Evolutionary conservation across 768 basidiomycete genomes (phyloP), one percentile per base, ranked within the genome.

Genomic region (Auricularia heimuer): DNA sequence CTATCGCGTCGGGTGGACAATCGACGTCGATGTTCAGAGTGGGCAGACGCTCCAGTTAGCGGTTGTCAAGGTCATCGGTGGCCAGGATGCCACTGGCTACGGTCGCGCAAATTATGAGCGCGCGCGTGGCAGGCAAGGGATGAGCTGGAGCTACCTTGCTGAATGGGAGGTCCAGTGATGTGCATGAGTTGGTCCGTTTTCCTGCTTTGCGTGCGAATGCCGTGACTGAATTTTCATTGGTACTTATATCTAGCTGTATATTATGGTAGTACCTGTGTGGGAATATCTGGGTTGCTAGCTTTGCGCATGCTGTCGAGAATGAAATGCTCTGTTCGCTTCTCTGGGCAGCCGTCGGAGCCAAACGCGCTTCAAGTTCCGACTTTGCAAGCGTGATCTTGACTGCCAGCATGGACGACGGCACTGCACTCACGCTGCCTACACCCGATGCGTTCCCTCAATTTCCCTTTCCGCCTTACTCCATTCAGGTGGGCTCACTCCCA

Each of bases 401-500:
- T 1, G 21, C 56, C 56, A 60, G 33, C 21, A 60, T 60, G 56
- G 24, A 14, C 24, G 56, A 60, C 8, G 18, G 29, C n/a, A 33
- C 33, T 12, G 65, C 70, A 11, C 70, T 78, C 24, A 64, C 66
- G 1, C 75, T 96, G 3, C 75, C 84, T 1, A 88, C 88, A 0
- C 94, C 94, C 0, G 70, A 74, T 1, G 69, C 70, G 1, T 97
- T 97, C 72, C 79, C 86, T 8, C 84, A 84, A 2, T 98, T 98
- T 71, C 95, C 95, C 0, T 97, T 83, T 16, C 79, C 85, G 3
- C 94, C 94, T 2, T 96, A 96, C 73, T 72, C 81, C 18, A 95
- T 96, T 65, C 56, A 60, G 29, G 56, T 60, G 6, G 8, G 56
- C 18, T 7, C 29, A 60, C 33, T 8, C 18, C 10, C 24, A 10